Percentiles rank a stretch among this genome's conserved stretches.
phyloP scores from a whole-genome alignment of 2,329 filamentous ascomycete species.

The Dendrostoma leiphaemia region DNA sequence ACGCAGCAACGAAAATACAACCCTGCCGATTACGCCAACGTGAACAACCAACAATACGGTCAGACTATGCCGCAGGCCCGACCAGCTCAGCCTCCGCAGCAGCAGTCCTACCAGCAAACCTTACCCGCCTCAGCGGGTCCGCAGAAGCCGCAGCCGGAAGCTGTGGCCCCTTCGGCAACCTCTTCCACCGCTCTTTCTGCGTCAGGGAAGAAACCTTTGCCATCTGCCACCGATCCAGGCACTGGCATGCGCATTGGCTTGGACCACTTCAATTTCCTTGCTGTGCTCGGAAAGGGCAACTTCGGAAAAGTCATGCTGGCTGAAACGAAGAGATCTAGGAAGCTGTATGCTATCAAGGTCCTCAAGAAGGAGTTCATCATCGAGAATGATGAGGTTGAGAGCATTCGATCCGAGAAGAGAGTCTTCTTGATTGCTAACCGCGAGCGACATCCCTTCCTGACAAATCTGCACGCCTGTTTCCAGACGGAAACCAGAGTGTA shows the following conservation, averaged over 20 bases:
- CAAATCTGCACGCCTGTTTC: constrained; percentile 96
- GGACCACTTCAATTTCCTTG: constrained; percentile 98
- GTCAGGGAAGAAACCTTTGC: constrained; percentile 57
- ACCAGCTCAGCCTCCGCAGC: constrained; percentile 31
- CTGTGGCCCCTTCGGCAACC: constrained; percentile 33
- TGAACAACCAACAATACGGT: constrained; percentile 36
- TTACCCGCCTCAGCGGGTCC: constrained; percentile 22
- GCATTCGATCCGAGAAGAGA: constrained; percentile 93
- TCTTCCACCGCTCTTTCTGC: constrained; percentile 30
- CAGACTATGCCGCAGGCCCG: constrained; percentile 42
- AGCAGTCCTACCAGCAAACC: constrained; percentile 32
- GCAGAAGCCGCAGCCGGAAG: constrained; percentile 39
- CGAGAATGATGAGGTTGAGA: constrained; percentile 98
- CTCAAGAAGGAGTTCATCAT: constrained; percentile 99
- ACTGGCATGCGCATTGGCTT: constrained; percentile 85
- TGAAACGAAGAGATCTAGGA: constrained; percentile 88
- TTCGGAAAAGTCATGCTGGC: constrained; percentile 99
- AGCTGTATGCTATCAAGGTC: constrained; percentile 97
- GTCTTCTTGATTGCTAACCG: constrained; percentile 97
- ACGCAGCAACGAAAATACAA: constrained; percentile 68
- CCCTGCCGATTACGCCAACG: constrained; percentile 71
- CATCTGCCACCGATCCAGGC: constrained; percentile 68
- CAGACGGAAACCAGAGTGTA: constrained; percentile 98
- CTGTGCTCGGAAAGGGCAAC: constrained; percentile 97
- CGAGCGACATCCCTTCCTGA: constrained; percentile 91